Conservation (phyloP, 1,139 yeast genomes). For the Trichomonascaceae sp. region DNA sequence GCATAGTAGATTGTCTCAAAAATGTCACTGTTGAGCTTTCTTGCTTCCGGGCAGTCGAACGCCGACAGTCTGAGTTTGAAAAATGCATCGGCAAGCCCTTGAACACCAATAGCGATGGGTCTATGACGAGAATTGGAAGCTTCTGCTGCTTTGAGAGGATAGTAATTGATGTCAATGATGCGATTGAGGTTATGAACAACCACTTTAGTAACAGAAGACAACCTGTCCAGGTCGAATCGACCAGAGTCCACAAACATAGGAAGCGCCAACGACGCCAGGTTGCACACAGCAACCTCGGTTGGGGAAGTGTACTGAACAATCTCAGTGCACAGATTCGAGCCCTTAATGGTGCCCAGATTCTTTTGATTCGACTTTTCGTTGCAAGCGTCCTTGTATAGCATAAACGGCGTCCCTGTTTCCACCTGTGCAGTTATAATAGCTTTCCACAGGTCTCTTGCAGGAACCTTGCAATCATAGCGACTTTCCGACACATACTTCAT, state of each 20-base stretch:
- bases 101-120: conserved; percentile 71
- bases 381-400: conserved; percentile 74
- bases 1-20: conserved; percentile 79
- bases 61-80: conserved; percentile 45
- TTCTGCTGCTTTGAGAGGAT: conserved; percentile 51
- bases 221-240: conserved; percentile 43
- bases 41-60: conserved; percentile 52
- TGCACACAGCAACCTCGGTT: conserved; percentile 73
- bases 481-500: conserved; percentile 50
- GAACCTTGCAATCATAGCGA: conserved; percentile 43
- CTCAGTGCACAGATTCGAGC: conserved; percentile 74
- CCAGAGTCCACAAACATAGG: conserved; percentile 39
- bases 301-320: conserved; percentile 68
- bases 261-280: conserved; percentile 65
- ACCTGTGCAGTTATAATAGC: conserved; percentile 67
- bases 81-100: conserved; percentile 66
- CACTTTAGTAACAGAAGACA: conserved; percentile 51
- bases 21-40: conserved; percentile 46
- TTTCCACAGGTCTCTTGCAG: conserved; percentile 68
- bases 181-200: conserved; percentile 50
- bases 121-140: conserved; percentile 52
- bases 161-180: conserved; percentile 54
- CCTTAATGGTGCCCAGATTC: conserved; percentile 66
- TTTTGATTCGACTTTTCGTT: conserved; percentile 62
- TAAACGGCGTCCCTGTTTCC: conserved; percentile 76